Percentiles rank a stretch among this genome's conserved stretches.
phyloP scores from a whole-genome alignment of 495 filamentous ascomycete genomes.

The Echria macrotheca region DNA sequence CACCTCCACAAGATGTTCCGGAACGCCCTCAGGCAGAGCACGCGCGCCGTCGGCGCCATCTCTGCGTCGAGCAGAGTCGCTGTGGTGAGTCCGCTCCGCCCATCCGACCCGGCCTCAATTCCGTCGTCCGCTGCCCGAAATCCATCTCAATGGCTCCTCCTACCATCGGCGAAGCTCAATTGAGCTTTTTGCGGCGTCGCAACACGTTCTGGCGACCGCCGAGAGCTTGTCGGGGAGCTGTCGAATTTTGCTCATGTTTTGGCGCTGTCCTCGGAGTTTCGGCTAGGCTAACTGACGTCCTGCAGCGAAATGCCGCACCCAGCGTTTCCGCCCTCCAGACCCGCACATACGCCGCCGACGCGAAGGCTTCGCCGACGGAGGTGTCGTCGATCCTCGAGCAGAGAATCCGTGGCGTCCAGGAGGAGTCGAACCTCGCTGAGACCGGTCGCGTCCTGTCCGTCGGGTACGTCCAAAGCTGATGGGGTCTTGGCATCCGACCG shows the following conservation, averaged over 20 bases:
- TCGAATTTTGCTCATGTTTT: slow-evolving; percentile 32
- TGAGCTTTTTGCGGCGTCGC: slow-evolving; percentile 31
- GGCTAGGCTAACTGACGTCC: slow-evolving; percentile 45
- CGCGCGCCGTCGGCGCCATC: slow-evolving; percentile 86
- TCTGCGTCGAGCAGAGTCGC: slow-evolving; percentile 84
- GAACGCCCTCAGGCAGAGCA: slow-evolving; percentile 93
- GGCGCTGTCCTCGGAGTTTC: slow-evolving; percentile 33
- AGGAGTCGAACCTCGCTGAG: slow-evolving; percentile 94
- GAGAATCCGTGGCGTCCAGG: slow-evolving; percentile 94
- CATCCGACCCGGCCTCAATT: slow-evolving; percentile 33
- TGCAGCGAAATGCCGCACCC: slow-evolving; percentile 81
- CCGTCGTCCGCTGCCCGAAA: slow-evolving; percentile 31
- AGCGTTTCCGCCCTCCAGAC: slow-evolving; percentile 69
- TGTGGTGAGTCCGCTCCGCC: slow-evolving; percentile 70
- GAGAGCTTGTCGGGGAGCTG: slow-evolving; percentile 34
- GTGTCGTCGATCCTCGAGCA: slow-evolving; percentile 99
- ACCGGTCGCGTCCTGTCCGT: slow-evolving; percentile 98
- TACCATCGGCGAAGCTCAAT: slow-evolving; percentile 38
- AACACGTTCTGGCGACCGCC: slow-evolving; percentile 15
- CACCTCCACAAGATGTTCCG: slow-evolving; percentile 73
- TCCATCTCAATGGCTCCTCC: slow-evolving; percentile 29
- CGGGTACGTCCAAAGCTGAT: slow-evolving; percentile 64
- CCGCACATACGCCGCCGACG: slow-evolving; percentile 86
- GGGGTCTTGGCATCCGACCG: slow-evolving; percentile 2
- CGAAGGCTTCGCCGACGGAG: slow-evolving; percentile 93